phyloP scores from a whole-genome alignment of 2,329 filamentous ascomycete genomes.

The Cladophialophora yegresii region DNA sequence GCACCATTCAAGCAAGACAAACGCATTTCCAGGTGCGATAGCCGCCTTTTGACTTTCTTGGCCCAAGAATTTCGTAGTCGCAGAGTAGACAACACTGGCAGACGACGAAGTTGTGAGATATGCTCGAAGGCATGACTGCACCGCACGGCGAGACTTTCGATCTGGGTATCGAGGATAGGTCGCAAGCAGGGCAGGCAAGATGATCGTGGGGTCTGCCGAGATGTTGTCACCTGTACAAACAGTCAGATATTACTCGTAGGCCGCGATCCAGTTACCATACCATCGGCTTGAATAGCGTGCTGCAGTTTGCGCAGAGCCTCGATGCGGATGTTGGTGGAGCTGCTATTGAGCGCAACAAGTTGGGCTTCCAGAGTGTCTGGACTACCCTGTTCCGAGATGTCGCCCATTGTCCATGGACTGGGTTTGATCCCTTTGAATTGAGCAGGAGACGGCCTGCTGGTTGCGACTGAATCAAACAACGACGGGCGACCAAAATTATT shows the following conservation, averaged over 20 bases:
- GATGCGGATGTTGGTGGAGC: conserved; percentile 34
- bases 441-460: background rate
- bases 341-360: conserved; percentile 27
- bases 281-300: conserved; percentile 25
- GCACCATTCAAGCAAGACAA: conserved; percentile 89
- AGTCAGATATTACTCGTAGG: conserved; percentile 12
- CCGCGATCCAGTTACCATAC: conserved; percentile 8
- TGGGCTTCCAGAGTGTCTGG: conserved; percentile 21
- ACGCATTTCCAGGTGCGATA: conserved; percentile 77
- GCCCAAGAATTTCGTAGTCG: conserved; percentile 65
- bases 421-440: conserved; percentile 3
- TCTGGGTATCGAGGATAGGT: conserved; percentile 88
- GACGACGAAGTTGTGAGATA: conserved; percentile 63
- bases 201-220: conserved; percentile 2
- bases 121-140: conserved; percentile 74
- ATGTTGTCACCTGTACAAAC: conserved; percentile 14
- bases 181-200: conserved; percentile 63
- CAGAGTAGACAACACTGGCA: conserved; percentile 38
- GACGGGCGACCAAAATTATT: background rate
- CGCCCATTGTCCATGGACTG: conserved; percentile 30
- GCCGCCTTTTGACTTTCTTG: conserved; percentile 73
- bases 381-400: conserved; percentile 21
- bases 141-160: conserved; percentile 77
- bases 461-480: background rate
- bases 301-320: conserved; percentile 32